These are phyloP conservation scores for Cercophora samala DNA, from an alignment of 495 filamentous ascomycete genomes.

Conservation along the genomic window DNA sequence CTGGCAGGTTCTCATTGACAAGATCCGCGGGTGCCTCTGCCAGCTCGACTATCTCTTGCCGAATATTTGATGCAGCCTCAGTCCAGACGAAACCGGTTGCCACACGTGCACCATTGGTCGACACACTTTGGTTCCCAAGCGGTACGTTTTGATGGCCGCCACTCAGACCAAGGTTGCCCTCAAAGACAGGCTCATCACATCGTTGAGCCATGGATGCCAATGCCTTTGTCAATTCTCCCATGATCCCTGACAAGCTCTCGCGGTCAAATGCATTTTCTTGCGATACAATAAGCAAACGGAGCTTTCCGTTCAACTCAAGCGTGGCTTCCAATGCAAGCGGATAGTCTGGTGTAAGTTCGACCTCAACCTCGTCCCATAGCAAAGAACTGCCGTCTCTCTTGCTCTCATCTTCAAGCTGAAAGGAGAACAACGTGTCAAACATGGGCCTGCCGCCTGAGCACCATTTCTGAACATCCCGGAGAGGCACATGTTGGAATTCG, in stretches of 20 bases:
- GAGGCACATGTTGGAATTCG: constrained; percentile 66
- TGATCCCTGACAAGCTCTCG: constrained; percentile 31
- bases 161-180: not conserved
- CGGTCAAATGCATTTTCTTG: constrained; percentile 39
- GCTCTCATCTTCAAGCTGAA: constrained; percentile 50
- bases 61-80: constrained; percentile 45
- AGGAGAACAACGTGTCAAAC: constrained; percentile 85
- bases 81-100: constrained; percentile 51
- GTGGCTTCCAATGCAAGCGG: constrained; percentile 71
- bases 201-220: constrained; percentile 23
- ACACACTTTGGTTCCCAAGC: not conserved
- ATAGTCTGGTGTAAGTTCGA: constrained; percentile 57
- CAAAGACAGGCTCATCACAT: not conserved
- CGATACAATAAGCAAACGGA: constrained; percentile 59
- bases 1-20: constrained; percentile 53
- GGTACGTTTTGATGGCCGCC: not conserved
- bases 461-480: constrained; percentile 74
- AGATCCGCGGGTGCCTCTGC: constrained; percentile 48
- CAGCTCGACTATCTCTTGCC: constrained; percentile 58
- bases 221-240: constrained; percentile 39
- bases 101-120: not conserved
- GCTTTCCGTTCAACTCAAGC: constrained; percentile 39
- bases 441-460: constrained; percentile 53
- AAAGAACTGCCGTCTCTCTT: not conserved
- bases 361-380: constrained; percentile 56